Evolutionary conservation across 2,329 filamentous ascomycete species (phyloP).

Genomic region (Alternaria longipes): DNA sequence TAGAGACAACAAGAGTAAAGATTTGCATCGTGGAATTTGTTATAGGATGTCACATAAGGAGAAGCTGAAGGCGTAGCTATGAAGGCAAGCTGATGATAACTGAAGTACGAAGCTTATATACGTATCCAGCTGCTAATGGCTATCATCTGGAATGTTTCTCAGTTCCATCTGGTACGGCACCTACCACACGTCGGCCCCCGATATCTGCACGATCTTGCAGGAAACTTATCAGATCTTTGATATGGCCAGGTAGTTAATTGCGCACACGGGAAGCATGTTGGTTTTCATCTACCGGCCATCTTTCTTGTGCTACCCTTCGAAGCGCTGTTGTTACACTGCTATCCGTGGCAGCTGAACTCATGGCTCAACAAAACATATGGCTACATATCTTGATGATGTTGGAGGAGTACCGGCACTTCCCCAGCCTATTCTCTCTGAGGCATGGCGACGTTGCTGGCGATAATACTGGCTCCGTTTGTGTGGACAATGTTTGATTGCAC

Average conservation of each 20-base stretch:
- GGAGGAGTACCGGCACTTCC: neutral
- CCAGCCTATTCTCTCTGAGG: neutral
- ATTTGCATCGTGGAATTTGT: neutral
- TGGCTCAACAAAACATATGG: too few species aligned
- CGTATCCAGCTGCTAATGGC: neutral
- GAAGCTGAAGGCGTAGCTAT: too few species aligned
- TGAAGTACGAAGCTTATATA: neutral
- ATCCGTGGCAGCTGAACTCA: too few species aligned
- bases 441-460: neutral
- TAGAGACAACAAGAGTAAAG: neutral
- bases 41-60: too few species aligned
- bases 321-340: neutral
- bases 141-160: neutral
- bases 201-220: neutral
- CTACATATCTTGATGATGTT: neutral
- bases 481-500: neutral
- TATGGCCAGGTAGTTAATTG: constrained; percentile 2
- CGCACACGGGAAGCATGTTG: neutral
- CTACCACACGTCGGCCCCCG: neutral
- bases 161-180: neutral
- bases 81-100: neutral
- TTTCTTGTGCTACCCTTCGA: neutral
- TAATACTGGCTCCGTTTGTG: neutral
- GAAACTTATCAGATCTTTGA: neutral
- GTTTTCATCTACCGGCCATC: neutral